Evolutionary conservation across 1,139 yeast species (phyloP).

Genomic region (Candida tunisiensis): DNA sequence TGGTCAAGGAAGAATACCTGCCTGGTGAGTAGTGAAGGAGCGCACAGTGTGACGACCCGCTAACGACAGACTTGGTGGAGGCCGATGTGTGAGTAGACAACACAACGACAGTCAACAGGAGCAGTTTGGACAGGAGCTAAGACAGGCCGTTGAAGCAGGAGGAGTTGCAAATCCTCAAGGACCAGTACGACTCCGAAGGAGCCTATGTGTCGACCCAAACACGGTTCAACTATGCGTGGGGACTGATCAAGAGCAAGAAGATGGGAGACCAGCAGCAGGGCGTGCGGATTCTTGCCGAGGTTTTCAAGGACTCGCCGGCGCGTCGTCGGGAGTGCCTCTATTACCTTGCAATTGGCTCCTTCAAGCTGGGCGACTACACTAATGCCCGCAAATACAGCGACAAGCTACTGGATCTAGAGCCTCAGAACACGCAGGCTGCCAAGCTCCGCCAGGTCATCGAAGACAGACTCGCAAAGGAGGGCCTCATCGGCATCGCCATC

Average conservation of each 20-base stretch:
- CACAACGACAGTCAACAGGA: too few relatives aligned
- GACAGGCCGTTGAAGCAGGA: conserved; percentile 52
- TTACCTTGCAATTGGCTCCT: conserved; percentile 77
- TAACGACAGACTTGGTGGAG: too few relatives aligned
- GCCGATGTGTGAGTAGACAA: too few relatives aligned
- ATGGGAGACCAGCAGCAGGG: conserved; percentile 61
- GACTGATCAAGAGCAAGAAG: conserved; percentile 53
- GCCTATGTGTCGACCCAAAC: conserved; percentile 72
- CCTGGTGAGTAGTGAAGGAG: too few relatives aligned
- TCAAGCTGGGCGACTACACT: conserved; percentile 71
- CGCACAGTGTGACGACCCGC: too few relatives aligned
- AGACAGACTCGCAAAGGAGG: conserved; percentile 72
- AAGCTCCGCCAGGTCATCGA: conserved; percentile 63
- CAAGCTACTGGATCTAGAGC: conserved; percentile 59
- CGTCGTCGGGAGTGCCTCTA: conserved; percentile 83
- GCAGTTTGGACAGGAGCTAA: too few relatives aligned
- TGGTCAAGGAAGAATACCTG: too few relatives aligned
- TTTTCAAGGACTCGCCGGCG: conserved; percentile 62
- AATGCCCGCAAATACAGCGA: conserved; percentile 81
- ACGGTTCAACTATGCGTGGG: conserved; percentile 94
- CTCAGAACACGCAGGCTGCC: conserved; percentile 63
- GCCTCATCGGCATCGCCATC: conserved; percentile 73
- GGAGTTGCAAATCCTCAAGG: conserved; percentile 56
- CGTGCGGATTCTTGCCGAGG: conserved; percentile 52
- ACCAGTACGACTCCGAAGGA: conserved; percentile 69